These are phyloP conservation scores for Chaetomiaceae sp. DNA, from an alignment of 2,329 filamentous ascomycete genomes.

Conservation along the genomic window DNA sequence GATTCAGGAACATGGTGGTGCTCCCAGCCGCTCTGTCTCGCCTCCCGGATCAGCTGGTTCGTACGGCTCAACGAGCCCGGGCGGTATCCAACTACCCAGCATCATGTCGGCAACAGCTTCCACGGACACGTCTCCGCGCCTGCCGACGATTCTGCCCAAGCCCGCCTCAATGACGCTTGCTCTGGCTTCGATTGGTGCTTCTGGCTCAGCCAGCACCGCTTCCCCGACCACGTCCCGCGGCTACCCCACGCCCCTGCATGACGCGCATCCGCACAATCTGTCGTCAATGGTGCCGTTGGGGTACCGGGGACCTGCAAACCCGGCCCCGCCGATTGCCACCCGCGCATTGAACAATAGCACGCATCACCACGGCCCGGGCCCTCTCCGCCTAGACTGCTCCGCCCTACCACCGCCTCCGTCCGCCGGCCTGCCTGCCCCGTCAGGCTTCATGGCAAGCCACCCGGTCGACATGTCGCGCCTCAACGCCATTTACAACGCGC, in stretches of 20 bases:
- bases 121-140: conserved; percentile 41
- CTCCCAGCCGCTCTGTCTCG: conserved; percentile 41
- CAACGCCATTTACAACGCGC: conserved; percentile 61
- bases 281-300: conserved; percentile 39
- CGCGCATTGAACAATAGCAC: conserved; percentile 32
- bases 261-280: conserved; percentile 39
- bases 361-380: conserved; percentile 27
- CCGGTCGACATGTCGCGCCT: conserved; percentile 61
- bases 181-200: conserved; percentile 22
- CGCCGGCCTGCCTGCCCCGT: conserved; percentile 10
- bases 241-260: conserved; percentile 38
- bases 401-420: conserved; percentile 34
- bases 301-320: conserved; percentile 32
- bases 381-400: conserved; percentile 55
- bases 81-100: conserved; percentile 47
- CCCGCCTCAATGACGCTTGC: conserved; percentile 47
- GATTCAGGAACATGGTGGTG: conserved; percentile 37
- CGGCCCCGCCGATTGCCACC: conserved; percentile 27
- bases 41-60: conserved; percentile 41
- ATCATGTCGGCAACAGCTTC: conserved; percentile 40
- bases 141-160: conserved; percentile 61
- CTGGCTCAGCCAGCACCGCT: conserved; percentile 25
- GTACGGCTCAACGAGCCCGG: conserved; percentile 41
- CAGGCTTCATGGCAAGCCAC: conserved; percentile 24
- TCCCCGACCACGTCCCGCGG: conserved; percentile 33